Base-by-base conservation (phyloP, 345 rosid genomes). In the Salix udensis region DNA sequence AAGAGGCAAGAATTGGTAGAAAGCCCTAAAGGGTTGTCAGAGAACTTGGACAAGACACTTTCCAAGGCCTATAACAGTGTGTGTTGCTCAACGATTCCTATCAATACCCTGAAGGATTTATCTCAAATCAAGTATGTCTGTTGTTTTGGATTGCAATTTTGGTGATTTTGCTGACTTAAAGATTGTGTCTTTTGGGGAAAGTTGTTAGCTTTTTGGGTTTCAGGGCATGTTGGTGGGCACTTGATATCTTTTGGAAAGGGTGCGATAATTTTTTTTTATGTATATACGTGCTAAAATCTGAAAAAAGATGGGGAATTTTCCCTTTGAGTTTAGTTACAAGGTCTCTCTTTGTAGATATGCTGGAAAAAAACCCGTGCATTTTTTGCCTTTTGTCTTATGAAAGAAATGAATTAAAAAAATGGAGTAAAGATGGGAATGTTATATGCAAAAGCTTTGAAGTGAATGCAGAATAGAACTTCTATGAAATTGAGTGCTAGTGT, bases 21-120 rank as follows among this genome's bases (percentile, higher is more conserved):
- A 50, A 82, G 74, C 72, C 94, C 97, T 3, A 88, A 89, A 81
- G 97, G 97, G 68, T 74, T 96, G 70, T 84, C 93, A 4, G 96
- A 91, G 72, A 91, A 91, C 78, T 14, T 75, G 8, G 92, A 89
- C 50, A 76, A 34, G 80, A 91, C 89, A 55, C 89, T 96, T 55
- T 55, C 86, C 16, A 91, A 86, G 82, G 97, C 92, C 23, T 87
- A 84, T 73, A 77, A 30, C 77, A 89, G 81, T 40, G 77, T 91
- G 16, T 93, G 96, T 80, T 82, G 76, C 18, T 73, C 92, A 40
- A 84, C 84, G 72, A 75, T 68, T 70, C 88, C 93, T 24, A 88
- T 91, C 70, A 73, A 72, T 69, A 85, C 91, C 26, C 92, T 93
- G 84, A 96, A 89, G 81, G 93, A 91, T 61, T 86, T 96, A 66